These are phyloP conservation scores for Iris pallida DNA, from an alignment of 116 monocot species.

Conservation along the genomic window DNA sequence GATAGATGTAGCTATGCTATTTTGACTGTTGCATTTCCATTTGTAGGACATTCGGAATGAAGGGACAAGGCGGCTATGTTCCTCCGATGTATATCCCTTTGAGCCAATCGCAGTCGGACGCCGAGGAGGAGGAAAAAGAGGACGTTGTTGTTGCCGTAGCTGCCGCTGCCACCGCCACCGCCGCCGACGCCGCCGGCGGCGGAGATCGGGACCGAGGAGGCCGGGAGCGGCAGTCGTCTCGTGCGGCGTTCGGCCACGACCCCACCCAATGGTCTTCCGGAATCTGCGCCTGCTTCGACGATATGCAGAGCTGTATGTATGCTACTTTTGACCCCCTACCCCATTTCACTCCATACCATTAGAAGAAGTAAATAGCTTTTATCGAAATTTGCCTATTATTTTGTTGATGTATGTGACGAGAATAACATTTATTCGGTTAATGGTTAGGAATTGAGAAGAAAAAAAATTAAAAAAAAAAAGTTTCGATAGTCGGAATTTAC, in stretches of 20 bases:
- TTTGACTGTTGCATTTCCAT: neutral
- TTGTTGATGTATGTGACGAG: no score
- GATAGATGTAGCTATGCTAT: neutral
- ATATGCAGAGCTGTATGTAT: constrained; percentile 97
- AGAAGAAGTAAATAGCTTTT: no score
- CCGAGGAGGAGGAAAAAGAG: neutral
- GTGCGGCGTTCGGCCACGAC: constrained; percentile 12
- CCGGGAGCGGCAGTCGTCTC: constrained; percentile 10
- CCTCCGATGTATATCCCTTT: constrained; percentile 78
- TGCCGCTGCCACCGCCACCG: neutral
- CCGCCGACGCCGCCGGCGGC: constrained; percentile 6
- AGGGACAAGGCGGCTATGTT: constrained; percentile 48
- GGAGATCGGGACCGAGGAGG: neutral
- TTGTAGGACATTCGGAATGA: constrained; percentile 26
- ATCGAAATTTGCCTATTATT: no score
- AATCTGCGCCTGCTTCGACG: constrained; percentile 92
- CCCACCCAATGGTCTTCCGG: constrained; percentile 81
- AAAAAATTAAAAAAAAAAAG: no score
- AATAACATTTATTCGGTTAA: no score
- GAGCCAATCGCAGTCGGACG: constrained; percentile 32
- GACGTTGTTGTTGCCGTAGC: neutral
- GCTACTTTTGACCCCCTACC: constrained; percentile 49
- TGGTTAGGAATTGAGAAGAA: no score
- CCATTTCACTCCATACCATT: neutral
- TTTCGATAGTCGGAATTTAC: no score